phyloP scores from a whole-genome alignment of 2,329 filamentous ascomycete genomes.

The Endocalyx cinctus region DNA sequence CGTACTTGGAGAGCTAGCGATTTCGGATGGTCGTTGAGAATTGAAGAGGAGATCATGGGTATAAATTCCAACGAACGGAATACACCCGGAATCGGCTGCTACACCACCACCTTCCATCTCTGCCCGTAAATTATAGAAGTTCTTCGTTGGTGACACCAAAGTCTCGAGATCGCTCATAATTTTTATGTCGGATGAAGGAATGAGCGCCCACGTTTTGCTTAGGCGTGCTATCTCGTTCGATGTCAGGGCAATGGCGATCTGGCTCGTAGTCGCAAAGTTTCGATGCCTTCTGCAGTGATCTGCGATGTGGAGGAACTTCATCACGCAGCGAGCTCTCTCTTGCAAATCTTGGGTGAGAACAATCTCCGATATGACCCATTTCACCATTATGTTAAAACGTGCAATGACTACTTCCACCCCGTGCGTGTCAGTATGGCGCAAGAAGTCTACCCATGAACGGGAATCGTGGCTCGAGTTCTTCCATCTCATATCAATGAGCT shows the following conservation, averaged over 20 bases:
- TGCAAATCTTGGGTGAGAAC: slow-evolving; percentile 67
- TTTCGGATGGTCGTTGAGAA: slow-evolving; percentile 70
- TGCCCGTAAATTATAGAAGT: slow-evolving; percentile 70
- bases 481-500: slow-evolving; percentile 79
- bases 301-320: slow-evolving; percentile 80
- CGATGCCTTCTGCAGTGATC: slow-evolving; percentile 68
- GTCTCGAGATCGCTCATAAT: slow-evolving; percentile 65
- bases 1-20: slow-evolving; percentile 61
- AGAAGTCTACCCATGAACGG: slow-evolving; percentile 77
- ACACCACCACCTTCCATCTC: slow-evolving; percentile 70
- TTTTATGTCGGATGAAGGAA: slow-evolving; percentile 60
- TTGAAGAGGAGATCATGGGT: slow-evolving; percentile 82
- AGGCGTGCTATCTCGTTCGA: slow-evolving; percentile 68
- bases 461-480: slow-evolving; percentile 63
- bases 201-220: slow-evolving; percentile 64
- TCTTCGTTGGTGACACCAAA: slow-evolving; percentile 71
- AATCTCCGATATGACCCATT: slow-evolving; percentile 78
- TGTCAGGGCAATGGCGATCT: slow-evolving; percentile 72
- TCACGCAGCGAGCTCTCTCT: slow-evolving; percentile 70
- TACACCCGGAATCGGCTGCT: slow-evolving; percentile 62
- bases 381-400: slow-evolving; percentile 83
- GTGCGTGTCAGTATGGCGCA: slow-evolving; percentile 65
- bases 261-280: slow-evolving; percentile 81
- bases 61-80: slow-evolving; percentile 80
- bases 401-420: slow-evolving; percentile 82